Percentiles rank a stretch among this genome's conserved stretches.
phyloP scores from a whole-genome alignment of 2,329 filamentous ascomycete genomes.

The Magnaporthiopsis rhizophila region DNA sequence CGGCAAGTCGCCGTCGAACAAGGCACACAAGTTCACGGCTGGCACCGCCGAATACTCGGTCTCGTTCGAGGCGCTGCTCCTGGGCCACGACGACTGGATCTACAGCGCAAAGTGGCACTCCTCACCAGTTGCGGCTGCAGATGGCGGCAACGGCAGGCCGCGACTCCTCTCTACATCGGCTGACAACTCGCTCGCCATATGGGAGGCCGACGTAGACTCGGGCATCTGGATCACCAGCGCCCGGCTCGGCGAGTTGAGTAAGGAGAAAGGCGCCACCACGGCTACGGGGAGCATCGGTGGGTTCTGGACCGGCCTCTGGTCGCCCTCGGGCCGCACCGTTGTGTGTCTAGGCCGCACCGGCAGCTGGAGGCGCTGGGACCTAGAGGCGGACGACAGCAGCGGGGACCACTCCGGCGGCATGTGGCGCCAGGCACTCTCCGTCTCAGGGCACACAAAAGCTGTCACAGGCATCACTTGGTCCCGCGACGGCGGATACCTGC shows the following conservation, averaged over 20 bases:
- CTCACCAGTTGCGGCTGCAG: constrained; percentile 18
- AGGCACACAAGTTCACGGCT: constrained; percentile 68
- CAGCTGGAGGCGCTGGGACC: constrained; percentile 83
- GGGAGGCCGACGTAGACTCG: constrained; percentile 75
- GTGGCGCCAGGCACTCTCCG: constrained; percentile 70
- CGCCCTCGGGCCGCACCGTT: constrained; percentile 62
- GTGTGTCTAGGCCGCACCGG: constrained; percentile 84
- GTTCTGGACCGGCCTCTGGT: constrained; percentile 95
- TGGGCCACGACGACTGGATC: constrained; percentile 98
- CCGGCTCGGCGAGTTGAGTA: constrained; percentile 85
- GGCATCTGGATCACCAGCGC: constrained; percentile 87
- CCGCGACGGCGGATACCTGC: constrained; percentile 68
- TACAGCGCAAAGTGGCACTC: constrained; percentile 75
- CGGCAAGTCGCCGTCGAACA: constrained; percentile 76
- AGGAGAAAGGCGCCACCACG: constrained; percentile 91
- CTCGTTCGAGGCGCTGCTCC: constrained; percentile 86
- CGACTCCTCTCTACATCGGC: constrained; percentile 85
- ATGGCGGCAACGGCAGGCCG: constrained; percentile 37
- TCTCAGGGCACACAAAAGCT: constrained; percentile 76
- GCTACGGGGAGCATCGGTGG: constrained; percentile 93
- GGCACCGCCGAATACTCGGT: constrained; percentile 61
- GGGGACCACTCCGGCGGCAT: constrained; percentile 44
- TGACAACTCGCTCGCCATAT: constrained; percentile 89
- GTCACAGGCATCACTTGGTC: constrained; percentile 83
- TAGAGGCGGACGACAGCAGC: constrained; percentile 19